phyloP scores from a whole-genome alignment of 179 eudicot species.

The Beta corolliflora region DNA sequence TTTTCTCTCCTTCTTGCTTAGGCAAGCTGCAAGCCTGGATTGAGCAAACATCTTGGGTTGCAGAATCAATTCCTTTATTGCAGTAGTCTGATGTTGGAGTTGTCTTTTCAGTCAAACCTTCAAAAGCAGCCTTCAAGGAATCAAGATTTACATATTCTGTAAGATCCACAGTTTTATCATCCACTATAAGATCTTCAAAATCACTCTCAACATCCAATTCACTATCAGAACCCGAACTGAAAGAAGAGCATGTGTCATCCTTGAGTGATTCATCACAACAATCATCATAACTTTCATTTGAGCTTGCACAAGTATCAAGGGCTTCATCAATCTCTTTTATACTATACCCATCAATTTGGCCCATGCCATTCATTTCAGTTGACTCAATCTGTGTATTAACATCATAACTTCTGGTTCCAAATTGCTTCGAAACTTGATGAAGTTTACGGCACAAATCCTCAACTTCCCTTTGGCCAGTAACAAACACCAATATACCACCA shows the following conservation, averaged over 20 bases:
- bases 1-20: slow-evolving; percentile 26
- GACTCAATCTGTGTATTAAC: slow-evolving; percentile 30
- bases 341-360: slow-evolving; percentile 43
- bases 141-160: slow-evolving; percentile 36
- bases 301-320: slow-evolving; percentile 47
- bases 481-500: slow-evolving; percentile 96
- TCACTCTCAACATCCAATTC: slow-evolving; percentile 53
- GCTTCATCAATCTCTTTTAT: slow-evolving; percentile 76
- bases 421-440: slow-evolving; percentile 65
- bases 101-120: slow-evolving; percentile 55
- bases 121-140: slow-evolving; percentile 76
- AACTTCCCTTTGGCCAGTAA: slow-evolving; percentile 92
- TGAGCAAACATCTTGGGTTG: slow-evolving; percentile 22
- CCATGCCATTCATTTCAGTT: slow-evolving; percentile 22
- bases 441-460: slow-evolving; percentile 73
- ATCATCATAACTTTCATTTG: slow-evolving; percentile 47
- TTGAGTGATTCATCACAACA: slow-evolving; percentile 49
- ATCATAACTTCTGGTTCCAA: slow-evolving; percentile 34
- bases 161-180: slow-evolving; percentile 30
- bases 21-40: slow-evolving; percentile 18
- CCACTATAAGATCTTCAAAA: slow-evolving; percentile 34
- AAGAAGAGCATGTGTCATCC: slow-evolving; percentile 43
- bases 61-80: slow-evolving; percentile 21
- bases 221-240: slow-evolving; percentile 51
- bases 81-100: slow-evolving; percentile 23